Conservation (phyloP, 257 asterid genomes). For the Coffea eugenioides region DNA sequence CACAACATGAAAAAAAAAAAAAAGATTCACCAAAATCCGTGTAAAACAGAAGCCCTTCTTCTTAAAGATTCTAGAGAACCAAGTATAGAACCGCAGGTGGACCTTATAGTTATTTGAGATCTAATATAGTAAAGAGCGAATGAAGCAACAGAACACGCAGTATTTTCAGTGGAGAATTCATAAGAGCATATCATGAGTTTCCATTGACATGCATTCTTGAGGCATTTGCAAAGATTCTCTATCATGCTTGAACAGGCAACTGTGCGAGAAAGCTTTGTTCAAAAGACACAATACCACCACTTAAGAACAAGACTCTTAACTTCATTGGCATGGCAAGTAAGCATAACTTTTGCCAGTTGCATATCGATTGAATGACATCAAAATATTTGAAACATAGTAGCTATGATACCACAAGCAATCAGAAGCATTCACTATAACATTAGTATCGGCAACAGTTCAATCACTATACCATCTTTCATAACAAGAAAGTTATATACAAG, state of each 20-base stretch:
- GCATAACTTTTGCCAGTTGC: background rate
- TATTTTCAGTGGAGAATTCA: background rate
- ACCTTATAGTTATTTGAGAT: background rate
- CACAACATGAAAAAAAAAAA: background rate
- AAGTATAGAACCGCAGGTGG: background rate
- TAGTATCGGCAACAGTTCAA: background rate
- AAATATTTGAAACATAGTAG: background rate
- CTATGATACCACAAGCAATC: background rate
- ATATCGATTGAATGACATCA: background rate
- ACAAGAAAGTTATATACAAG: conserved; percentile 19
- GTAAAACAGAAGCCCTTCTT: background rate
- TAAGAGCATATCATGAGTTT: background rate
- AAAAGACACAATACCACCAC: background rate
- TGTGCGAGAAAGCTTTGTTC: background rate
- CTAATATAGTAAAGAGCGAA: background rate
- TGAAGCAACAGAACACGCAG: background rate
- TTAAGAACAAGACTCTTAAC: background rate
- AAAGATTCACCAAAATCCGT: background rate
- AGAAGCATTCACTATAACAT: background rate
- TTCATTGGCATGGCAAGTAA: background rate
- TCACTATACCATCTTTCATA: conserved; percentile 7
- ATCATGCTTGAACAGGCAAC: background rate
- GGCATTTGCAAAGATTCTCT: background rate
- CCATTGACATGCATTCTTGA: background rate
- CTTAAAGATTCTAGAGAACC: too few relatives aligned